Evolutionary conservation across 768 basidiomycete species (phyloP).

Genomic region (Exsudoporus frostii): DNA sequence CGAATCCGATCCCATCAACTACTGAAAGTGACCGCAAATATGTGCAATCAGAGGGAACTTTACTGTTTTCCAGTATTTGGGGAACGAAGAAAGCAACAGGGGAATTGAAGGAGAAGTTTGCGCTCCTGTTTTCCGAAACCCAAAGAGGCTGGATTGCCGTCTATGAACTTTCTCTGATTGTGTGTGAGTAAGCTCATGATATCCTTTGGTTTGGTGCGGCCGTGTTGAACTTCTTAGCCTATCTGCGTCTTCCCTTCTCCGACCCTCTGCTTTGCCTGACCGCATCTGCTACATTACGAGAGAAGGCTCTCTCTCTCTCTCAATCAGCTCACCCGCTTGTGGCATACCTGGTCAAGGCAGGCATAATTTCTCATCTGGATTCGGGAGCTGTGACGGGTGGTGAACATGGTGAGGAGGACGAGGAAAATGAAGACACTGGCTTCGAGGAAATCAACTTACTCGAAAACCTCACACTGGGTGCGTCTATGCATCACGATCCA

Average conservation of each 20-base stretch:
- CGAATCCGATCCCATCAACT: constrained; percentile 77
- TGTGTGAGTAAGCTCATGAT: constrained; percentile 54
- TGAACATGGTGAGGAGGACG: constrained; percentile 27
- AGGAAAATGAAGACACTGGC: constrained; percentile 41
- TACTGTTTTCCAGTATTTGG: constrained; percentile 72
- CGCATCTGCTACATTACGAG: constrained; percentile 81
- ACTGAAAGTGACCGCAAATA: constrained; percentile 74
- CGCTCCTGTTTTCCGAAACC: constrained; percentile 60
- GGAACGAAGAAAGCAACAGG: constrained; percentile 49
- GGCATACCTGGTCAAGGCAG: constrained; percentile 19
- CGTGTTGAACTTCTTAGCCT: constrained; percentile 47
- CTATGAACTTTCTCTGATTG: constrained; percentile 71
- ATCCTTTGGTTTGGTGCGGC: background rate
- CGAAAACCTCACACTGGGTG: constrained; percentile 65
- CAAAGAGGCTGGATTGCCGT: constrained; percentile 73
- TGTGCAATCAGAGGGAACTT: constrained; percentile 71
- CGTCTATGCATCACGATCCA: constrained; percentile 18
- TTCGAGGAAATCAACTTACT: constrained; percentile 69
- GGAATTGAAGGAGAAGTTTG: constrained; percentile 53
- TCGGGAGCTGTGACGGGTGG: background rate
- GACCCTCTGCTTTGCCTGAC: constrained; percentile 85
- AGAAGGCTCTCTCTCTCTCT: constrained; percentile 58
- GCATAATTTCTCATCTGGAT: constrained; percentile 15
- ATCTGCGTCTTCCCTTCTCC: constrained; percentile 60
- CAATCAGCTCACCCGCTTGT: constrained; percentile 36